phyloP scores from a whole-genome alignment of 2,329 filamentous ascomycete genomes.

The Raffaelea ambrosiae region DNA sequence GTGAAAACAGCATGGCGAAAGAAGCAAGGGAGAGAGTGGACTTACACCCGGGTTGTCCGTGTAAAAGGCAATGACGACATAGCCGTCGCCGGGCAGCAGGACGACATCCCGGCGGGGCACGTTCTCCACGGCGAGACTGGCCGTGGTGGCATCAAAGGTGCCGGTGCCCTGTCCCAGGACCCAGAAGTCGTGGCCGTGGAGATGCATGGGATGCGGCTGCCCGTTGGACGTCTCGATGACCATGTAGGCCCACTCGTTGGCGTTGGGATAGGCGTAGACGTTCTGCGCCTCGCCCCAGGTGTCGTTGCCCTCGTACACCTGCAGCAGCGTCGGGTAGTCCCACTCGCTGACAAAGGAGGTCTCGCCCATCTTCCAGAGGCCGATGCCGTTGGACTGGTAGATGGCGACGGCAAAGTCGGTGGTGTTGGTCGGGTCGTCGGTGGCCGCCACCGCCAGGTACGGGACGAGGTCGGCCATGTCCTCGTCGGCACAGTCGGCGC shows the following conservation, averaged over 20 bases:
- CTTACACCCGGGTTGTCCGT: slow-evolving; percentile 36
- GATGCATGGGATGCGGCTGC: slow-evolving; percentile 29
- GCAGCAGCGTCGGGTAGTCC: slow-evolving; percentile 12
- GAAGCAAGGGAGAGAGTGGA: neutral
- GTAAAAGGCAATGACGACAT: slow-evolving; percentile 34
- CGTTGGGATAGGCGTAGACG: slow-evolving; percentile 6
- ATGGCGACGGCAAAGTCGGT: slow-evolving; percentile 6
- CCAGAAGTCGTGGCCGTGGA: slow-evolving; percentile 35
- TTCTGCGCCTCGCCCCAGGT: slow-evolving; percentile 8
- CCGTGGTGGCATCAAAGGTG: slow-evolving; percentile 8
- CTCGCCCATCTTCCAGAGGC: slow-evolving; percentile 18
- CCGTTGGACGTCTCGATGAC: slow-evolving; percentile 8
- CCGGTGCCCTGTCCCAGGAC: slow-evolving; percentile 21
- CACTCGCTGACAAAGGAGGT: slow-evolving; percentile 16
- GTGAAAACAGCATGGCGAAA: neutral
- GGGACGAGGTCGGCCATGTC: slow-evolving; percentile 16
- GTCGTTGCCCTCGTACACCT: slow-evolving; percentile 9
- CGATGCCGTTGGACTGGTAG: slow-evolving; percentile 4
- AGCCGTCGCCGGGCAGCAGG: slow-evolving; percentile 29
- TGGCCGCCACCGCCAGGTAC: slow-evolving; percentile 13
- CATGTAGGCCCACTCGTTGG: slow-evolving; percentile 12
- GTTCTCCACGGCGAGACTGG: slow-evolving; percentile 23
- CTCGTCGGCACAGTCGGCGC: slow-evolving; percentile 17
- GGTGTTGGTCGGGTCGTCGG: slow-evolving; percentile 3
- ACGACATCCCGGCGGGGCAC: slow-evolving; percentile 34